Percentiles rank a stretch among this genome's conserved stretches.
These are phyloP conservation scores for Paecilomyces formosus DNA, from an alignment of 2,329 filamentous ascomycete species.

Conservation along the genomic window DNA sequence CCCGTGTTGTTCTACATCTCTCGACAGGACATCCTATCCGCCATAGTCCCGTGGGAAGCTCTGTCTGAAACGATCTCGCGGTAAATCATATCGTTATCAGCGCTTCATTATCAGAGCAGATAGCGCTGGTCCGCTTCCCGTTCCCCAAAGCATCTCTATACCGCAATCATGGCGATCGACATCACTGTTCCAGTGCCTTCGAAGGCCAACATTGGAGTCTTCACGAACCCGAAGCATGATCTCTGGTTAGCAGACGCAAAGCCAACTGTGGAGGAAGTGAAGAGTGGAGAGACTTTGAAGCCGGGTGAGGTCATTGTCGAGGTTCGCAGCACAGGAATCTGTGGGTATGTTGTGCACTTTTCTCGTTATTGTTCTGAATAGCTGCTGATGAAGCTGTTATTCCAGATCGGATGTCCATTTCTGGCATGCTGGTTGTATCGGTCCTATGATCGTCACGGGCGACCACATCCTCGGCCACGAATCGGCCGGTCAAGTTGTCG, in stretches of 20 bases:
- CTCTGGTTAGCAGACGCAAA: slow-evolving; percentile 77
- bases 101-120: background rate
- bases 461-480: slow-evolving; percentile 94
- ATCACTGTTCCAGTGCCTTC: background rate
- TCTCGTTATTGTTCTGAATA: background rate
- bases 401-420: slow-evolving; percentile 87
- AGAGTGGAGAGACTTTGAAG: slow-evolving; percentile 59
- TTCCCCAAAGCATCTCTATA: background rate
- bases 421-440: slow-evolving; percentile 92
- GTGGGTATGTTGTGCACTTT: slow-evolving; percentile 55
- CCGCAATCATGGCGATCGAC: slow-evolving; percentile 3
- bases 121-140: background rate
- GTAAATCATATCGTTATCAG: background rate
- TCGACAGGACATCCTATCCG: too few relatives aligned
- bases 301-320: slow-evolving; percentile 80
- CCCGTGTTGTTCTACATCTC: background rate
- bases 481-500: slow-evolving; percentile 69
- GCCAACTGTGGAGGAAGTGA: slow-evolving; percentile 68
- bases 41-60: background rate
- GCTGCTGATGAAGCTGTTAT: slow-evolving; percentile 5
- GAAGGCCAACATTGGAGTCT: slow-evolving; percentile 94
- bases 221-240: slow-evolving; percentile 87
- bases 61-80: background rate
- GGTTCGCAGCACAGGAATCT: slow-evolving; percentile 92
- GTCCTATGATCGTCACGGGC: slow-evolving; percentile 84